A percentile compares a stretch with the other conserved stretches of the same genome.
Evolutionary conservation across 768 basidiomycete genomes (phyloP).

Genomic region (Cubamyces sp.): DNA sequence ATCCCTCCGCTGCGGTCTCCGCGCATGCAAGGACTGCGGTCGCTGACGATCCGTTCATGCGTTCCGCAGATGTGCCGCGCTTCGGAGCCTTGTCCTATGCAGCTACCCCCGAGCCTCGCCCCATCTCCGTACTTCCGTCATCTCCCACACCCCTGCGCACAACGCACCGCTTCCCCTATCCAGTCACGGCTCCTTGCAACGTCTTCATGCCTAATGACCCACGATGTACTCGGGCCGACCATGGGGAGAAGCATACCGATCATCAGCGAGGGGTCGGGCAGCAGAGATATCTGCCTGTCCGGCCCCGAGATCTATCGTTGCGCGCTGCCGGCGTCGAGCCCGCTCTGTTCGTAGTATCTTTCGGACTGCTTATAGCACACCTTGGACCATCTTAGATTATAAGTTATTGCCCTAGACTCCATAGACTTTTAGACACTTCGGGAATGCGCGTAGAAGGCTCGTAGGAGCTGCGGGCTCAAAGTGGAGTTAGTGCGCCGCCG

Average conservation of each 20-base stretch:
- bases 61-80: slow-evolving; percentile 1
- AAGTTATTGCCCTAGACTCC: slow-evolving; percentile 3
- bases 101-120: no score
- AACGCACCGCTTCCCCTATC: neutral
- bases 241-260: neutral
- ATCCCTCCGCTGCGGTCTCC: neutral
- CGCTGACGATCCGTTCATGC: neutral
- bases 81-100: slow-evolving; percentile 15
- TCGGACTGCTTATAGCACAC: slow-evolving; percentile 1
- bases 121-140: no score
- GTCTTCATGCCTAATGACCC: slow-evolving; percentile 3
- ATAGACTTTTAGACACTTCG: neutral
- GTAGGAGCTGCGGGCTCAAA: neutral
- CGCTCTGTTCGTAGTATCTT: slow-evolving; percentile 12
- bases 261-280: no score
- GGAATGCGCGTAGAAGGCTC: neutral
- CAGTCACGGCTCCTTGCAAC: neutral
- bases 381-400: slow-evolving; percentile 10
- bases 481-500: no score
- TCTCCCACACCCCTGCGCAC: no score
- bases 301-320: no score
- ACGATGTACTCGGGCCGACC: slow-evolving; percentile 5
- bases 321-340: neutral
- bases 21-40: neutral
- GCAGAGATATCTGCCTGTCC: no score